Evolutionary conservation across 495 filamentous ascomycete genomes (phyloP).

Genomic region (Penicillium bovifimosum): DNA sequence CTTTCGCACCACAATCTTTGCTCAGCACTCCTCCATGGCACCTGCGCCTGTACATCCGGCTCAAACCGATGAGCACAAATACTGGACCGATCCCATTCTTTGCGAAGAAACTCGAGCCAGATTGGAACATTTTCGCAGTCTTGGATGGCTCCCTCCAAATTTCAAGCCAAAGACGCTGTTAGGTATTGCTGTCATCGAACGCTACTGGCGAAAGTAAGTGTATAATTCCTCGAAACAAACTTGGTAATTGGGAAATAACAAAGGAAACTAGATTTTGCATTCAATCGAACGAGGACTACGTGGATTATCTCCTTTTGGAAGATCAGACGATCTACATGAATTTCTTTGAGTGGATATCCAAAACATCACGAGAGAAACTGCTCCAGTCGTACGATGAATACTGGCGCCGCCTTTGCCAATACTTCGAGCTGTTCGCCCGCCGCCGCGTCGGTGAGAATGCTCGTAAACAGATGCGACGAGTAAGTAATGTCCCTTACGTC

Average conservation of each 20-base stretch:
- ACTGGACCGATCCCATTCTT: constrained; percentile 31
- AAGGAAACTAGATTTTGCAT: constrained; percentile 24
- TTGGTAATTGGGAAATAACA: neutral
- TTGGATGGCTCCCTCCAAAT: constrained; percentile 29
- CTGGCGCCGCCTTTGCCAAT: constrained; percentile 23
- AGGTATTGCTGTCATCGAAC: constrained; percentile 24
- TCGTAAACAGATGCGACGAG: constrained; percentile 22
- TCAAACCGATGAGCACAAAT: constrained; percentile 21
- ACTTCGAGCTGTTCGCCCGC: constrained; percentile 23
- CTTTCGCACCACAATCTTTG: neutral
- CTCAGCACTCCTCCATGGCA: constrained; percentile 9
- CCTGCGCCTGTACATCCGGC: constrained; percentile 11
- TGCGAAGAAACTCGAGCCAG: constrained; percentile 27
- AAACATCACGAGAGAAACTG: constrained; percentile 19
- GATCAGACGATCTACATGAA: constrained; percentile 27
- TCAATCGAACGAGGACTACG: constrained; percentile 25
- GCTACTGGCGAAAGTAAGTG: constrained; percentile 25
- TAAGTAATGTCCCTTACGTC: constrained; percentile 7
- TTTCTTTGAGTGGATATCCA: constrained; percentile 31
- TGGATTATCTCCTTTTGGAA: constrained; percentile 22
- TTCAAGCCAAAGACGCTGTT: constrained; percentile 24
- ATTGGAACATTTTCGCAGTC: constrained; percentile 23
- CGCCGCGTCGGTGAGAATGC: constrained; percentile 13
- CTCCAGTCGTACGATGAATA: constrained; percentile 30
- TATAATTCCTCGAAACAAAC: neutral